Percentiles rank a stretch among this genome's conserved stretches.
phyloP scores from a whole-genome alignment of 257 asterid genomes.

The Linderniella brevidens region DNA sequence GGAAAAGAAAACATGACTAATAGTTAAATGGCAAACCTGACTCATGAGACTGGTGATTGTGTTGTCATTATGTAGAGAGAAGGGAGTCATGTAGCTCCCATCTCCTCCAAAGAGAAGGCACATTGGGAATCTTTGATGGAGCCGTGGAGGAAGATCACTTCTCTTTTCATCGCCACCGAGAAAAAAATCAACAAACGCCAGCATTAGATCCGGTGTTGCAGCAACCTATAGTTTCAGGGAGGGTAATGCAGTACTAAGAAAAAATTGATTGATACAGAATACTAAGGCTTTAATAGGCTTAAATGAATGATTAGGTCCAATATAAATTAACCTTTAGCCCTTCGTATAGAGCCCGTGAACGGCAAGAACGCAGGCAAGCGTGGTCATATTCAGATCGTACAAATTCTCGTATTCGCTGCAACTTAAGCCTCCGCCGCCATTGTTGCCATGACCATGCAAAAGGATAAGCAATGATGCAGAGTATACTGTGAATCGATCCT shows the following conservation, averaged over 20 bases:
- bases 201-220: slow-evolving; percentile 93
- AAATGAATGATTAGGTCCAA: too few relatives aligned
- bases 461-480: slow-evolving; percentile 77
- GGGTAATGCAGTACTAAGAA: too few relatives aligned
- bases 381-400: slow-evolving; percentile 98
- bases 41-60: slow-evolving; percentile 85
- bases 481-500: slow-evolving; percentile 75
- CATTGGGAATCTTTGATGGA: slow-evolving; percentile 76
- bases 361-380: slow-evolving; percentile 97
- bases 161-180: slow-evolving; percentile 99
- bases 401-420: slow-evolving; percentile 83
- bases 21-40: slow-evolving; percentile 44
- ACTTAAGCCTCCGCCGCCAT: slow-evolving; percentile 84
- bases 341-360: slow-evolving; percentile 98
- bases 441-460: slow-evolving; percentile 99
- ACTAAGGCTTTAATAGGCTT: too few relatives aligned
- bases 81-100: slow-evolving; percentile 95
- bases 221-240: slow-evolving; percentile 52
- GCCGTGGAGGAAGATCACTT: slow-evolving; percentile 80
- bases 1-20: too few relatives aligned
- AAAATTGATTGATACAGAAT: too few relatives aligned
- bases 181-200: slow-evolving; percentile 80
- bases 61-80: slow-evolving; percentile 74
- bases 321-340: slow-evolving; percentile 71
- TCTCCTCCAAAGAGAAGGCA: slow-evolving; percentile 88